Base-by-base conservation (phyloP, 1,284 basidiomycete species). In the Trametes hirsuta region DNA sequence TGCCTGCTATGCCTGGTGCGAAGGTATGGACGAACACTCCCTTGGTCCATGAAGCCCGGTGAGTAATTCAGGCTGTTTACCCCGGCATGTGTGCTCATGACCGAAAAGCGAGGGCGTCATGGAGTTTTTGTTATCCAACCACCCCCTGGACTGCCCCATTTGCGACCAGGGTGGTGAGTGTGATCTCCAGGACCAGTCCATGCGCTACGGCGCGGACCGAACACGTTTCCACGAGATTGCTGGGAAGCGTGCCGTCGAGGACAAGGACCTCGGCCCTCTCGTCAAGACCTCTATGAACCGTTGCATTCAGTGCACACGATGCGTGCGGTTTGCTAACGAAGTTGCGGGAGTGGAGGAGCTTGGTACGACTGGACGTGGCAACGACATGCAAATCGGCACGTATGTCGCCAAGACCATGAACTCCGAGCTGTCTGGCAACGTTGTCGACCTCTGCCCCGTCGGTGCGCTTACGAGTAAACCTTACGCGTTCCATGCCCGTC, bases 221-320 rank as follows among this genome's bases (percentile, higher is more conserved):
- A 91, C 94, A 5, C 90, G 97, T 50, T 98, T 98, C 87, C 96
- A 98, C 80, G 97, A 99, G 81, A 94, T 97, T 63, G 88, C 93
- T 2, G 97, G 97, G 69, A 99, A 99, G 80, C 94, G 97, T 62
- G 97, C 97, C 1, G 93, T 97, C 18, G 97, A 98, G 79, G 93
- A 99, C 84, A 99, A 99, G 83, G 91, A 99, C 73, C 84, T 99
- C 36, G 97, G 97, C 6, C 97, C 97, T 11, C 85, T 99, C 50
- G 95, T 99, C 75, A 99, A 99, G 82, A 98, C 97, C 4, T 94
- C 93, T 63, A 99, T 99, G 97, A 99, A 96, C 77, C 88, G 97
- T 59, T 99, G 97, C 81, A 99, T 99, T 70, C 97, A 99, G 77
- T 99, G 97, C 81, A 99, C 97, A 12, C 94, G 97, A 66, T 99